Evolutionary conservation across 306 rosid species (phyloP).

Genomic region (Cicer chorassanicum): DNA sequence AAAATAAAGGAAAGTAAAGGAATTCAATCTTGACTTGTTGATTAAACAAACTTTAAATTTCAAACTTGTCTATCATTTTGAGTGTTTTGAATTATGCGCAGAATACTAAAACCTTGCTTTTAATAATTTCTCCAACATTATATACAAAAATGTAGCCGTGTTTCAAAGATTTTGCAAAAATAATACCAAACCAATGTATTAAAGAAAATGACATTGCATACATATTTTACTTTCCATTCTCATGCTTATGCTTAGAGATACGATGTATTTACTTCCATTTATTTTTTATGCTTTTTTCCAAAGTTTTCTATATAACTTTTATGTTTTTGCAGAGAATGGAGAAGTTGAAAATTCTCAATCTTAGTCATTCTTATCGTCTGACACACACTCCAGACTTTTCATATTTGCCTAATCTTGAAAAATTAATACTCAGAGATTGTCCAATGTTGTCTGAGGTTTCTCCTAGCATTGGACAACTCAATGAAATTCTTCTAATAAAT

Average conservation of each 20-base stretch:
- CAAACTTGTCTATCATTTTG: too few relatives aligned
- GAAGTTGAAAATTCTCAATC: slow-evolving; percentile 49
- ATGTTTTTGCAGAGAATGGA: slow-evolving; percentile 36
- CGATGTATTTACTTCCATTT: background rate
- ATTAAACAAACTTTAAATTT: too few relatives aligned
- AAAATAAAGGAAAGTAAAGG: too few relatives aligned
- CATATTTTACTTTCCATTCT: background rate
- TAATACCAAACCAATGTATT: too few relatives aligned
- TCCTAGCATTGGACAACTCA: slow-evolving; percentile 38
- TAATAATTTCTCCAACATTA: too few relatives aligned
- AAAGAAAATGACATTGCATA: background rate
- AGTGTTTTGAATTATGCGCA: too few relatives aligned
- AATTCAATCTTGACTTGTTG: too few relatives aligned
- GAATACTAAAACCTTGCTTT: too few relatives aligned
- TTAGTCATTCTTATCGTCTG: slow-evolving; percentile 46
- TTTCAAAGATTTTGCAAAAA: too few relatives aligned
- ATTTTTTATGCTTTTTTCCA: background rate
- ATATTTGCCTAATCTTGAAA: slow-evolving; percentile 48
- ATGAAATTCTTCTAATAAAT: slow-evolving; percentile 27
- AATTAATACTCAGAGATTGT: slow-evolving; percentile 46
- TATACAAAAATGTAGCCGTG: background rate
- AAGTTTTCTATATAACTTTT: too few relatives aligned
- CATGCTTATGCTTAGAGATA: background rate
- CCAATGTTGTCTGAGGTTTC: slow-evolving; percentile 24
- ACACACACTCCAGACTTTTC: slow-evolving; percentile 47